Conservation (phyloP, 805 yeast genomes). For the Priceomyces medius region DNA sequence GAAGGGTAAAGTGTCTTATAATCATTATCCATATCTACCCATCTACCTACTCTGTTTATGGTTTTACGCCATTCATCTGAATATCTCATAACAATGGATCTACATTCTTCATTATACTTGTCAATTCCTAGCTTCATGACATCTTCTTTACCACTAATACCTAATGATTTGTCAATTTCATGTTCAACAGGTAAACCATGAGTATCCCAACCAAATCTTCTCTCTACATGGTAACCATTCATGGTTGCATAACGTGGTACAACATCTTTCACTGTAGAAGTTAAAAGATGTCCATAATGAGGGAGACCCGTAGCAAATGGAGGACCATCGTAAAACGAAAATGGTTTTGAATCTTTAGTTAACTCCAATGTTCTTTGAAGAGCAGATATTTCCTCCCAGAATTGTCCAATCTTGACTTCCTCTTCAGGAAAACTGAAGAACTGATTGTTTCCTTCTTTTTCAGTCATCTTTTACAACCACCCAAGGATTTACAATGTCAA, state of each 20-base stretch:
- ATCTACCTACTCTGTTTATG: slow-evolving; percentile 93
- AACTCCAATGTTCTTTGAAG: slow-evolving; percentile 82
- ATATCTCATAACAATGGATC: slow-evolving; percentile 96
- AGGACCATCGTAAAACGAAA: slow-evolving; percentile 97
- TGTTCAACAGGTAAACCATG: slow-evolving; percentile 99
- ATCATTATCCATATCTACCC: slow-evolving; percentile 99
- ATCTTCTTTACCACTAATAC: slow-evolving; percentile 89
- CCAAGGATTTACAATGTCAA: neutral
- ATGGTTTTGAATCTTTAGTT: slow-evolving; percentile 81
- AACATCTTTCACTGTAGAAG: slow-evolving; percentile 95
- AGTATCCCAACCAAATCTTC: slow-evolving; percentile 99
- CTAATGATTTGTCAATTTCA: slow-evolving; percentile 96
- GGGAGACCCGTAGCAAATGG: slow-evolving; percentile 99
- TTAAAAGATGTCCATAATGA: slow-evolving; percentile 95
- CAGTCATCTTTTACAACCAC: slow-evolving; percentile 1
- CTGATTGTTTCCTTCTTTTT: slow-evolving; percentile 8
- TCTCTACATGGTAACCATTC: slow-evolving; percentile 95
- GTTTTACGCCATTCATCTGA: slow-evolving; percentile 93
- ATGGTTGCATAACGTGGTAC: slow-evolving; percentile 97
- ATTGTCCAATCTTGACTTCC: slow-evolving; percentile 76
- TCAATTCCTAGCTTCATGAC: slow-evolving; percentile 93
- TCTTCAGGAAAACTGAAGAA: slow-evolving; percentile 79
- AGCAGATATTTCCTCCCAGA: slow-evolving; percentile 94
- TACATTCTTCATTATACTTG: slow-evolving; percentile 91
- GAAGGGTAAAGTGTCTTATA: slow-evolving; percentile 94